Percentiles rank a stretch among this genome's conserved stretches.
Evolutionary conservation across 2,329 filamentous ascomycete species (phyloP).

Genomic region (Claviceps africana): DNA sequence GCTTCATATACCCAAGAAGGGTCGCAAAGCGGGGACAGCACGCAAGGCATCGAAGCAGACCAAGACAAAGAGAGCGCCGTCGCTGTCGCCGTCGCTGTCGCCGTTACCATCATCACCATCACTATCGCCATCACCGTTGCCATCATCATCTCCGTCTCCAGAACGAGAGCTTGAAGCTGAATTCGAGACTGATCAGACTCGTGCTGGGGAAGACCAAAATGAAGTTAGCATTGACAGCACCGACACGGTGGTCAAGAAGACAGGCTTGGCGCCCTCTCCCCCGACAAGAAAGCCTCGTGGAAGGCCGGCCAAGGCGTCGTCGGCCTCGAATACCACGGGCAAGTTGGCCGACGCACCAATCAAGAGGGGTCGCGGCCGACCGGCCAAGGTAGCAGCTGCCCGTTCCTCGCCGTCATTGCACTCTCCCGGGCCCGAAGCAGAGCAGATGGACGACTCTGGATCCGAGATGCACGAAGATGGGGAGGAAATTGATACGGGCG

Average conservation of each 20-base stretch:
- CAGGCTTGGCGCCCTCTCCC: conserved; percentile 9
- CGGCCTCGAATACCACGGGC: conserved; percentile 7
- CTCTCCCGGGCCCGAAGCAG: neutral
- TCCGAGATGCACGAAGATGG: conserved; percentile 1
- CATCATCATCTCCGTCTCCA: neutral
- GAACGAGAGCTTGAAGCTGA: conserved; percentile 5
- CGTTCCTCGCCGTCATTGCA: neutral
- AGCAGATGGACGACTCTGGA: conserved; percentile 8
- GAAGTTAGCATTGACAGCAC: conserved; percentile 25
- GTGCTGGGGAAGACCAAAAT: conserved; percentile 10
- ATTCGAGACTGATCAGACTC: conserved; percentile 5
- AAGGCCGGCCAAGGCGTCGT: conserved; percentile 7
- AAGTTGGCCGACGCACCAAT: conserved; percentile 9
- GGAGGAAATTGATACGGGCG: neutral
- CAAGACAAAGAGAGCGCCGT: conserved; percentile 26
- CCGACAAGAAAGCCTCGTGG: conserved; percentile 15
- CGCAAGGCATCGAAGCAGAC: conserved; percentile 40
- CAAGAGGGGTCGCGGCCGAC: conserved; percentile 18
- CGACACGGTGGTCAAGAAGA: conserved; percentile 27
- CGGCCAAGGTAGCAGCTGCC: conserved; percentile 11
- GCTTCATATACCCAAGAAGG: conserved; percentile 38
- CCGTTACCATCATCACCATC: neutral
- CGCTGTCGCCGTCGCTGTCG: conserved; percentile 11
- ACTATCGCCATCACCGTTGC: conserved; percentile 12
- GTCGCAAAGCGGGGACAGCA: conserved; percentile 33